Base-by-base conservation (phyloP, 2,329 filamentous ascomycete species). In the Claviceps purpurea region DNA sequence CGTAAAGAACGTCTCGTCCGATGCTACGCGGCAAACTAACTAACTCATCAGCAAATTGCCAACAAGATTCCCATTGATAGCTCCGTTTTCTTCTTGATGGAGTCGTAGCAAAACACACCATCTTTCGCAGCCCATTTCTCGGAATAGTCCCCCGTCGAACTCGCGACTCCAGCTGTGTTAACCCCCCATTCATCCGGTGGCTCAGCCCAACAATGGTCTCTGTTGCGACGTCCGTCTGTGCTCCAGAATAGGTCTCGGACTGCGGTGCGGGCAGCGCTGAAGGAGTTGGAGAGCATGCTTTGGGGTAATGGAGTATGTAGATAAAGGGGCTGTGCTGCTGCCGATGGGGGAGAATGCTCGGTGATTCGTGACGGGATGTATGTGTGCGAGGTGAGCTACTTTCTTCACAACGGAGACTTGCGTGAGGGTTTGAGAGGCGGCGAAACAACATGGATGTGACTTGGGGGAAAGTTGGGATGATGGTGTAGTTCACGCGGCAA, bases 211-310 rank as follows among this genome's bases (percentile, higher is more conserved):
- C 49, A 47, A 8, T 34, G 1, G 11, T 24, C 22, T 26, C 26
- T 47, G 26, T 49, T 46, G 24, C 26, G 40, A 2, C 52, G 45
- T 14, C 47, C 2, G 30, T 47, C 40, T n/a, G 49, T 43, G 18
- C 47, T 42, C 26, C 43, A 47, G 20, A 54, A 50, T 11, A 54
- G 18, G 38, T 52, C 50, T n/a, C 52, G 41, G 26, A 54, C 26
- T 5, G 37, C 47, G 14, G 45, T 24, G 24, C 50, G 52, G 16
- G 52, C 52, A n/a, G 49, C 47, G 38, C 14, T 42, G 24, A 52
- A 39, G 6, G 52, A 52, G 52, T 39, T 44, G 18, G 50, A 50
- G 24, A 54, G 20, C 52, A 54, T 54, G 5, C 2, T 39, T 20
- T 34, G 30, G 30, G 30, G 30, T 34, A 11, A 34, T 34, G 10